Evolutionary conservation across 352 stramenopile genomes (phyloP).

Genomic region (Globisporangium paroecandrum): DNA sequence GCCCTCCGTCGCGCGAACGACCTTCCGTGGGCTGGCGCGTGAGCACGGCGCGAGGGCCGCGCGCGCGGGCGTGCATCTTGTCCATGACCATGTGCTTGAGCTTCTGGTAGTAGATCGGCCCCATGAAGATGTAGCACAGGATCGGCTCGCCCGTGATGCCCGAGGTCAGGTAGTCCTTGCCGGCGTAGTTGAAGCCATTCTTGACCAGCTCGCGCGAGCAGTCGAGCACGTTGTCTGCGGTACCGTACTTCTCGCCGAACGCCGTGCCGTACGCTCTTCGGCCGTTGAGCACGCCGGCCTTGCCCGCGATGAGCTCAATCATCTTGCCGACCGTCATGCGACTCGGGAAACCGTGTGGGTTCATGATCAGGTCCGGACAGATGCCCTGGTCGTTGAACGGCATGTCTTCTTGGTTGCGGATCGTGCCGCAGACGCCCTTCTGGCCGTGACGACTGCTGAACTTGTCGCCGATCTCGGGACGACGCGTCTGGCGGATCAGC

Average conservation of each 20-base stretch:
- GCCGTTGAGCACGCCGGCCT: conserved; percentile 96
- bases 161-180: conserved; percentile 96
- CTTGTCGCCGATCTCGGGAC: conserved; percentile 99
- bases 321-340: conserved; percentile 99
- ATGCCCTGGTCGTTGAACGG: conserved; percentile 98
- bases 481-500: conserved; percentile 92
- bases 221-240: conserved; percentile 90
- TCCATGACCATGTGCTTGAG: conserved; percentile 99
- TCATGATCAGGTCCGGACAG: conserved; percentile 99
- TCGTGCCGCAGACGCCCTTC: conserved; percentile 99
- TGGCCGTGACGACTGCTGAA: conserved; percentile 99
- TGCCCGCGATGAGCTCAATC: conserved; percentile 98
- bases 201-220: conserved; percentile 93
- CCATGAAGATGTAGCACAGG: conserved; percentile 99
- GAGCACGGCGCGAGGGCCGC: conserved; percentile 93
- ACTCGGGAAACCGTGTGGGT: conserved; percentile 99
- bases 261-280: conserved; percentile 97
- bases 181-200: conserved; percentile 98
- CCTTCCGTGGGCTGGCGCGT: conserved; percentile 99
- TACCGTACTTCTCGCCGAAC: conserved; percentile 98
- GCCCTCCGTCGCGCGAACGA: conserved; percentile 94
- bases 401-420: conserved; percentile 96
- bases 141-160: conserved; percentile 96
- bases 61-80: conserved; percentile 98
- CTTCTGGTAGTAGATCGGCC: conserved; percentile 99